Evolutionary conservation across 2,329 filamentous ascomycete species (phyloP).

Genomic region (Ilyonectria destructans): DNA sequence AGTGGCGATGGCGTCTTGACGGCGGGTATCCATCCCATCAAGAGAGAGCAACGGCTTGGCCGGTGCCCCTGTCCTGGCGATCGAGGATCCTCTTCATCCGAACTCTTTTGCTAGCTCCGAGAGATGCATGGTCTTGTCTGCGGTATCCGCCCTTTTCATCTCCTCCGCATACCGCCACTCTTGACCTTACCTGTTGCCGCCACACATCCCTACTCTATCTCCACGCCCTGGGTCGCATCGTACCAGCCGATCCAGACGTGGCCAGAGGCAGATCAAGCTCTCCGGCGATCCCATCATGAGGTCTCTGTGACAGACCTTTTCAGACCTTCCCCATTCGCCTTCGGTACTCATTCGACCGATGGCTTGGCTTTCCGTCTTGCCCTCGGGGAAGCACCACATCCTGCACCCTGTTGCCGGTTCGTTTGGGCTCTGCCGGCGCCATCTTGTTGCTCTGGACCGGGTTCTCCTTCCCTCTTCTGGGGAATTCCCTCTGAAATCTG

Average conservation of each 20-base stretch:
- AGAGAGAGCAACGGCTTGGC: conserved; percentile 30
- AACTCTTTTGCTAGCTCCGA: conserved; percentile 33
- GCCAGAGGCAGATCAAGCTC: conserved; percentile 30
- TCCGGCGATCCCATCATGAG: conserved; percentile 11
- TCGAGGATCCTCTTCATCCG: conserved; percentile 44
- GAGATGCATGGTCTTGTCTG: conserved; percentile 39
- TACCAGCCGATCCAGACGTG: conserved; percentile 34
- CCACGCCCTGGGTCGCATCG: conserved; percentile 30
- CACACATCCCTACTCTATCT: conserved; percentile 34
- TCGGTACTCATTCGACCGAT: conserved; percentile 30
- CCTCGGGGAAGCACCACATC: conserved; percentile 17
- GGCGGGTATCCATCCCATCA: conserved; percentile 24
- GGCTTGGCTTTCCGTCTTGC: conserved; percentile 20
- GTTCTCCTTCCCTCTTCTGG: conserved; percentile 23
- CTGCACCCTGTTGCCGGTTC: conserved; percentile 12
- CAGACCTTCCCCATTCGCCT: conserved; percentile 29
- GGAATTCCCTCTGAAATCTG: conserved; percentile 17
- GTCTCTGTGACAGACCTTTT: conserved; percentile 8
- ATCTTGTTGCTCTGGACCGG: conserved; percentile 10
- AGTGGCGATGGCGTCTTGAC: conserved; percentile 2
- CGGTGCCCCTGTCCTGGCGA: conserved; percentile 36
- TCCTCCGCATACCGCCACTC: conserved; percentile 34
- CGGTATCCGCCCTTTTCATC: conserved; percentile 41
- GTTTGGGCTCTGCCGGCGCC: conserved; percentile 20
- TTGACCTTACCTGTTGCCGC: conserved; percentile 26